Evolutionary conservation across 306 rosid genomes (phyloP).

Genomic region (Oemleria cerasiformis): DNA sequence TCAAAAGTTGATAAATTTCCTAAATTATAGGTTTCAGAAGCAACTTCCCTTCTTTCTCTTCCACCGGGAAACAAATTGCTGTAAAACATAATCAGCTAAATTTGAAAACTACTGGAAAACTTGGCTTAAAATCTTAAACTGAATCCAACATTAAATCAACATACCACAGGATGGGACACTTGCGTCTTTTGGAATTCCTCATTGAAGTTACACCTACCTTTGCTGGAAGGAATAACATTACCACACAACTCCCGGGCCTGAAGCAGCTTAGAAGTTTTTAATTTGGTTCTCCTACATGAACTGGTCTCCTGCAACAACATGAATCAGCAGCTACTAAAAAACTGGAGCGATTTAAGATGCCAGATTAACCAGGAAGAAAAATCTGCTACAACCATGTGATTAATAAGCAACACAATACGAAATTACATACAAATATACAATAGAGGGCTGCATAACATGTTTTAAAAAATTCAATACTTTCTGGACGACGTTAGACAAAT

Average conservation of each 20-base stretch:
- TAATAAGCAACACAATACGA: neutral
- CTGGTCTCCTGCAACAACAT: conserved; percentile 37
- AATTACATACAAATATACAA: neutral
- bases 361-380: neutral
- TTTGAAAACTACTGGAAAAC: neutral
- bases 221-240: conserved; percentile 40
- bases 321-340: conserved; percentile 5
- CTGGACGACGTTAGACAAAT: neutral
- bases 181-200: conserved; percentile 62
- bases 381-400: neutral
- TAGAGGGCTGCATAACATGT: neutral
- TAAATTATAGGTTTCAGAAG: no score
- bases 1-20: no score
- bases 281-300: conserved; percentile 27
- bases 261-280: conserved; percentile 57
- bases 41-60: no score
- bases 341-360: neutral
- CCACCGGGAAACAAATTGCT: neutral
- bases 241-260: conserved; percentile 77
- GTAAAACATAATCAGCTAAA: neutral
- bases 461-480: neutral
- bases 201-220: conserved; percentile 50
- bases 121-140: neutral
- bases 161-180: conserved; percentile 64
- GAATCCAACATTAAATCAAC: conserved; percentile 19